phyloP scores from a whole-genome alignment of 371 early-diverging fungal species.

The Smittium culicis region DNA sequence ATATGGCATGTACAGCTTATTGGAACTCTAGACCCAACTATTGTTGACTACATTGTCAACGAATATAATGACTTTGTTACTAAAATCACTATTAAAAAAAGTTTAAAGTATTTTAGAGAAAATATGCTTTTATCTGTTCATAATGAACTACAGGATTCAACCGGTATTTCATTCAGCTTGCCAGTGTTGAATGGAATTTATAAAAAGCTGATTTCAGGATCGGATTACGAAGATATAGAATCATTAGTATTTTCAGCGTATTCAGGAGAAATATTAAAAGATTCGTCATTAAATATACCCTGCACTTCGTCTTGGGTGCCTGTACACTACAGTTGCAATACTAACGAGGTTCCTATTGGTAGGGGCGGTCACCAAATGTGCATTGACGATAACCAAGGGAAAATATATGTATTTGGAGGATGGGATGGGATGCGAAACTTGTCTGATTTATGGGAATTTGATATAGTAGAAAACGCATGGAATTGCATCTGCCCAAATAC shows the following conservation, averaged over 20 bases:
- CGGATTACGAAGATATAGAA: slow-evolving; percentile 3
- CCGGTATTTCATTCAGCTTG: slow-evolving; percentile 54
- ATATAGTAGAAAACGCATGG: slow-evolving; percentile 51
- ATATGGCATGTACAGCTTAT: slow-evolving; percentile 87
- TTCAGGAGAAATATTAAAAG: neutral
- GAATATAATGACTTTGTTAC: slow-evolving; percentile 45
- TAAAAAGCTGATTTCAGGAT: slow-evolving; percentile 15
- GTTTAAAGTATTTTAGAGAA: slow-evolving; percentile 80
- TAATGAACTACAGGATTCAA: slow-evolving; percentile 44
- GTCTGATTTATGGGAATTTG: slow-evolving; percentile 80
- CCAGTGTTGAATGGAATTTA: slow-evolving; percentile 64
- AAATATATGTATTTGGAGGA: slow-evolving; percentile 87
- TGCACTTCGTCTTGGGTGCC: slow-evolving; percentile 1
- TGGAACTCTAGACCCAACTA: slow-evolving; percentile 50
- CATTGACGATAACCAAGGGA: slow-evolving; percentile 53
- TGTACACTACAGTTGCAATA: neutral
- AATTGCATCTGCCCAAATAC: slow-evolving; percentile 58
- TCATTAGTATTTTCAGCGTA: slow-evolving; percentile 1
- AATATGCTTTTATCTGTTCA: slow-evolving; percentile 59
- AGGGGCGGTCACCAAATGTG: slow-evolving; percentile 97
- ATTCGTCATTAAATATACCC: neutral
- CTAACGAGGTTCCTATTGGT: slow-evolving; percentile 14
- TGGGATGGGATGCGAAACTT: slow-evolving; percentile 86
- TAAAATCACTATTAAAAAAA: slow-evolving; percentile 59
- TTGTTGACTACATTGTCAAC: slow-evolving; percentile 34